Percentiles rank a stretch among this genome's conserved stretches.
Conservation (phyloP, 164 flowering plant genomes). For the Umbellularia californica region DNA sequence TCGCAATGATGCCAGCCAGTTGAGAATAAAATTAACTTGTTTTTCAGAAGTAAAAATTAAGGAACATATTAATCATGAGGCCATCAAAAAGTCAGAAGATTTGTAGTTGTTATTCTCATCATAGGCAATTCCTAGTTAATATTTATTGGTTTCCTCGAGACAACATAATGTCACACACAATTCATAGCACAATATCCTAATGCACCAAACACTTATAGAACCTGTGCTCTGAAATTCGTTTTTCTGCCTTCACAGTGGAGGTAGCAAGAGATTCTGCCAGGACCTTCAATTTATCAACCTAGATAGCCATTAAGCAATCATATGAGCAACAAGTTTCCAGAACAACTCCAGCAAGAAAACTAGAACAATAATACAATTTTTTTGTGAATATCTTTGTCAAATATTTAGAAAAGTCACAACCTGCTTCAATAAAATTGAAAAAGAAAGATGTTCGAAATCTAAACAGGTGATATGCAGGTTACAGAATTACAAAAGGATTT, state of each 20-base stretch:
- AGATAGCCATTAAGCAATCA: slow-evolving; percentile 15
- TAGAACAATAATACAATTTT: not conserved
- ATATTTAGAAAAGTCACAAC: not conserved
- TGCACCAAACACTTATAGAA: slow-evolving; percentile 9
- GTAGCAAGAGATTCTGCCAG: slow-evolving; percentile 72
- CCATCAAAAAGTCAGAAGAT: too few species aligned
- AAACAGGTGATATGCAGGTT: not conserved
- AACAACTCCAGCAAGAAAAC: not conserved
- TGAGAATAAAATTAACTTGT: too few species aligned
- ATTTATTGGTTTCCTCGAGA: too few species aligned
- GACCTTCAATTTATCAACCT: slow-evolving; percentile 79
- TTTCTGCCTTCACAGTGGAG: slow-evolving; percentile 72
- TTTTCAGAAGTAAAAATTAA: too few species aligned
- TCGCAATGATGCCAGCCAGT: too few species aligned
- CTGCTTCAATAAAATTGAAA: not conserved
- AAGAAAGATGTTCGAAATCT: not conserved
- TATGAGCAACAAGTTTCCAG: not conserved
- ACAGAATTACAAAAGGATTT: not conserved
- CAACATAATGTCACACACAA: too few species aligned
- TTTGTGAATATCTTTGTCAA: not conserved
- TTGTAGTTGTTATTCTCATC: too few species aligned
- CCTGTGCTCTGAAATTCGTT: slow-evolving; percentile 76
- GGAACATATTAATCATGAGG: too few species aligned
- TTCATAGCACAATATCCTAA: too few species aligned
- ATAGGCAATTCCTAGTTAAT: too few species aligned